A percentile compares a stretch with the other conserved stretches of the same genome.
Evolutionary conservation across 768 basidiomycete species (phyloP).

Genomic region (Lyophyllum shimeji): DNA sequence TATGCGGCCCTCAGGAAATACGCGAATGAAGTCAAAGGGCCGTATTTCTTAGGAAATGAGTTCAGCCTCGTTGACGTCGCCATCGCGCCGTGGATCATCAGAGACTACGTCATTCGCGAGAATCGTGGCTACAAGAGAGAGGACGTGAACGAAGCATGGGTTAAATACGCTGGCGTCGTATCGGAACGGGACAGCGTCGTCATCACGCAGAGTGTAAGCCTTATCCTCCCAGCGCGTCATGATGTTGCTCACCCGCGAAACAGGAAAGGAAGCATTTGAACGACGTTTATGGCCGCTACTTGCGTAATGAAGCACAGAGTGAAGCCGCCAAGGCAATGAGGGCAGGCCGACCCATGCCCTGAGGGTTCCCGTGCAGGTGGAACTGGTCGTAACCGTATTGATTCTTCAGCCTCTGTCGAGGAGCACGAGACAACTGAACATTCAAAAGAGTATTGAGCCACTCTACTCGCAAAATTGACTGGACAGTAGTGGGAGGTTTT

Average conservation of each 20-base stretch:
- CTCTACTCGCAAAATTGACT: too few relatives aligned
- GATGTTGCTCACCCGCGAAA: background rate
- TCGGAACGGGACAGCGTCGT: slow-evolving; percentile 44
- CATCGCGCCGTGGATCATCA: slow-evolving; percentile 53
- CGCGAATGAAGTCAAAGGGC: slow-evolving; percentile 39
- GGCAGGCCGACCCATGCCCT: slow-evolving; percentile 42
- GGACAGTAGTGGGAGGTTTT: too few relatives aligned
- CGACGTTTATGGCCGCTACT: slow-evolving; percentile 52
- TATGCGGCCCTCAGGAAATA: slow-evolving; percentile 28
- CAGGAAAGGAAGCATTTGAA: slow-evolving; percentile 35
- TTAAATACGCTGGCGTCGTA: slow-evolving; percentile 40
- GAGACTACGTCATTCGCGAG: slow-evolving; percentile 48
- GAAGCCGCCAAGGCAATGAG: slow-evolving; percentile 52
- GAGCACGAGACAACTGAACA: too few relatives aligned
- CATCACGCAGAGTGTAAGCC: slow-evolving; percentile 42
- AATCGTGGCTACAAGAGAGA: slow-evolving; percentile 46
- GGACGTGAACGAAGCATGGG: slow-evolving; percentile 44
- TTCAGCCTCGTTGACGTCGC: slow-evolving; percentile 54
- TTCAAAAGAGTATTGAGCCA: too few relatives aligned
- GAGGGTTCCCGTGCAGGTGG: background rate
- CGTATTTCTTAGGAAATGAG: slow-evolving; percentile 56
- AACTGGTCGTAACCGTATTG: background rate
- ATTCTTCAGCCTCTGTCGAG: background rate
- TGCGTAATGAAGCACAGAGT: slow-evolving; percentile 56
- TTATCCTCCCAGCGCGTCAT: background rate